Percentiles rank a stretch among this genome's conserved stretches.
These are phyloP conservation scores for Bolboschoenoplectus hybrid DNA, from an alignment of 202 grass and related monocot species.

Conservation along the genomic window DNA sequence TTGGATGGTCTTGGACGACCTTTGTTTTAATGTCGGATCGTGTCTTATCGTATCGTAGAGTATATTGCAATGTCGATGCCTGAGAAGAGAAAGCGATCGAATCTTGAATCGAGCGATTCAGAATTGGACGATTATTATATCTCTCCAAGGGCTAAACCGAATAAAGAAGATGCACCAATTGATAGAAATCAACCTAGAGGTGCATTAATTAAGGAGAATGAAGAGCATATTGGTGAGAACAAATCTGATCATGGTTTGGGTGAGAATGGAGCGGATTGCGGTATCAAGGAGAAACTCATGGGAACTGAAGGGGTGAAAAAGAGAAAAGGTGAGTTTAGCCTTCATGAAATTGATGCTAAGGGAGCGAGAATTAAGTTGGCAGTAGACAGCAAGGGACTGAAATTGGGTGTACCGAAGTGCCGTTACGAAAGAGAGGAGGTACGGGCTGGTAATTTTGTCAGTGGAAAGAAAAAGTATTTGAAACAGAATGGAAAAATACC, in stretches of 20 bases:
- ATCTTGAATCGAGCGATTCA: constrained; percentile 55
- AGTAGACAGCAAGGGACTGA: constrained; percentile 51
- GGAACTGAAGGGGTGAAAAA: constrained; percentile 21
- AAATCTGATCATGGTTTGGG: constrained; percentile 33
- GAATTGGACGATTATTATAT: constrained; percentile 56
- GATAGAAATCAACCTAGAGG: neutral
- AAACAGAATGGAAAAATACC: constrained; percentile 41
- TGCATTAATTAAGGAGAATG: constrained; percentile 31
- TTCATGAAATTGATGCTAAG: constrained; percentile 46
- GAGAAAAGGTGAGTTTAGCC: constrained; percentile 15
- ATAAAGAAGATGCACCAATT: constrained; percentile 17
- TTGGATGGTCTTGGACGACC: neutral
- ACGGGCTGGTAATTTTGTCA: constrained; percentile 51
- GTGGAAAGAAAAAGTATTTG: constrained; percentile 39
- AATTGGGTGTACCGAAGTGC: constrained; percentile 46
- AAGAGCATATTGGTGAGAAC: constrained; percentile 3
- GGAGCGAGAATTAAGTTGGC: constrained; percentile 33
- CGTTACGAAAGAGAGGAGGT: constrained; percentile 59
- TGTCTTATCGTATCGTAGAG: neutral
- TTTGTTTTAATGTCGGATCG: neutral
- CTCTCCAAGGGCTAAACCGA: constrained; percentile 35
- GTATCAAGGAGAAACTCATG: constrained; percentile 15
- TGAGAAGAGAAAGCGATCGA: constrained; percentile 57
- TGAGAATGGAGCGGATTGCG: constrained; percentile 23
- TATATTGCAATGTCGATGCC: constrained; percentile 36